Evolutionary conservation across 305 asterid species (phyloP).

Genomic region (Fraxinus latifolia): DNA sequence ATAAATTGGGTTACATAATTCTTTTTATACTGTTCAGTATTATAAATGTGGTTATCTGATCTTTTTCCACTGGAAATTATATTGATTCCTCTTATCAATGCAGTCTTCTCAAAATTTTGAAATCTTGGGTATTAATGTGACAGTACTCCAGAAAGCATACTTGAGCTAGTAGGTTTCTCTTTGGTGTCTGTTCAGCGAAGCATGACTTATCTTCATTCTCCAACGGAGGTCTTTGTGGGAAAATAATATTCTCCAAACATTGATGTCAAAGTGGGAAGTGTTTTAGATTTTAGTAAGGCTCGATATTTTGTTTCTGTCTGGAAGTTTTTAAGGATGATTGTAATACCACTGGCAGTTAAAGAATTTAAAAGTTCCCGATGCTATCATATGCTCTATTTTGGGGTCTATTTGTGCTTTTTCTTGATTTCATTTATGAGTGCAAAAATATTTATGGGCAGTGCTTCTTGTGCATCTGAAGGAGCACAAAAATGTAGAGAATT

Average conservation of each 20-base stretch:
- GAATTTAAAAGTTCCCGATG: background rate
- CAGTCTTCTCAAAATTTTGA: background rate
- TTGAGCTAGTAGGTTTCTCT: background rate
- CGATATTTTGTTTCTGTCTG: background rate
- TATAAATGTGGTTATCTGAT: background rate
- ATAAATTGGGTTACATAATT: background rate
- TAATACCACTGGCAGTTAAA: background rate
- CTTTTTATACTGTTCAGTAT: background rate
- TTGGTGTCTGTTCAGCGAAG: background rate
- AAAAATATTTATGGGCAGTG: background rate
- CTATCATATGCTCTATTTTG: background rate
- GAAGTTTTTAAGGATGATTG: background rate
- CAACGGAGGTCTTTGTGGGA: background rate
- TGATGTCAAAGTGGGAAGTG: background rate
- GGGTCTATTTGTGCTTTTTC: background rate
- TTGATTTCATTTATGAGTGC: background rate
- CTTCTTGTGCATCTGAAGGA: conserved; percentile 8
- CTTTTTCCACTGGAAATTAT: background rate
- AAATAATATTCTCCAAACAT: background rate
- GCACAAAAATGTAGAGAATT: conserved; percentile 1
- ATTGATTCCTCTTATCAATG: background rate
- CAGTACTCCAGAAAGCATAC: background rate
- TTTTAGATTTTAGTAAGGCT: background rate
- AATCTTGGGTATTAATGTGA: background rate
- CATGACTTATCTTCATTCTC: background rate